Evolutionary conservation across 257 asterid genomes (phyloP).

Genomic region (Jaltomata sinuosa): DNA sequence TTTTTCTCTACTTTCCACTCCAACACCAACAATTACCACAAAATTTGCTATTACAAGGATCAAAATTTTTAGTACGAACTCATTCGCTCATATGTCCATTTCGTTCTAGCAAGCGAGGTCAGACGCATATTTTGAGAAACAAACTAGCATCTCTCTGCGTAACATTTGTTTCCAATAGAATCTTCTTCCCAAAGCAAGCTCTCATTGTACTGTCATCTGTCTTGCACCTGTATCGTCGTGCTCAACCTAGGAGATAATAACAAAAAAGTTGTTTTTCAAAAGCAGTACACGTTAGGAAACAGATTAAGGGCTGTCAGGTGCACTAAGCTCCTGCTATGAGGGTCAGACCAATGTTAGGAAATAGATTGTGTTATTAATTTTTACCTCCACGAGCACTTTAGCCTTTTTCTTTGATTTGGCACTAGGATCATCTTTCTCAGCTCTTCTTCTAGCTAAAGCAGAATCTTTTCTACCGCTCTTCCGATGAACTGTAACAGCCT

Average conservation of each 20-base stretch:
- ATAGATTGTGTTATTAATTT: not conserved
- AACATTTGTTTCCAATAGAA: not conserved
- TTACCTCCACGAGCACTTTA: conserved; percentile 75
- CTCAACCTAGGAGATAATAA: conserved; percentile 52
- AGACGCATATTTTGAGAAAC: not conserved
- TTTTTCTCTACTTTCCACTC: not conserved
- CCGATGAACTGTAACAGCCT: conserved; percentile 20
- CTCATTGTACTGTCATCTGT: conserved; percentile 35
- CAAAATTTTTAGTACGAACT: not conserved
- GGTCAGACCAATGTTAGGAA: not conserved
- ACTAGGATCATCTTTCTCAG: conserved; percentile 33
- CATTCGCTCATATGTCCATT: not conserved
- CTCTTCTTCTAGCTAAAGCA: conserved; percentile 27
- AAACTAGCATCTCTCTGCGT: not conserved
- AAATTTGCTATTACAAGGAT: not conserved
- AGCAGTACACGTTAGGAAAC: not conserved
- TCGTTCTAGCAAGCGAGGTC: not conserved
- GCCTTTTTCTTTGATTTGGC: conserved; percentile 57
- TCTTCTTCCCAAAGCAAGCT: not conserved
- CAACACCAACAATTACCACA: not conserved
- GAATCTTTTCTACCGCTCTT: conserved; percentile 39
- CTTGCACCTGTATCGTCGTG: conserved; percentile 49
- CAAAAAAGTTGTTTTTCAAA: not conserved
- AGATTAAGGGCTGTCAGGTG: not conserved
- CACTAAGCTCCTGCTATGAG: not conserved